A percentile compares a stretch with the other conserved stretches of the same genome.
These are phyloP conservation scores for Cladobotryum protrusum DNA, from an alignment of 2,329 filamentous ascomycete species.

Conservation along the genomic window DNA sequence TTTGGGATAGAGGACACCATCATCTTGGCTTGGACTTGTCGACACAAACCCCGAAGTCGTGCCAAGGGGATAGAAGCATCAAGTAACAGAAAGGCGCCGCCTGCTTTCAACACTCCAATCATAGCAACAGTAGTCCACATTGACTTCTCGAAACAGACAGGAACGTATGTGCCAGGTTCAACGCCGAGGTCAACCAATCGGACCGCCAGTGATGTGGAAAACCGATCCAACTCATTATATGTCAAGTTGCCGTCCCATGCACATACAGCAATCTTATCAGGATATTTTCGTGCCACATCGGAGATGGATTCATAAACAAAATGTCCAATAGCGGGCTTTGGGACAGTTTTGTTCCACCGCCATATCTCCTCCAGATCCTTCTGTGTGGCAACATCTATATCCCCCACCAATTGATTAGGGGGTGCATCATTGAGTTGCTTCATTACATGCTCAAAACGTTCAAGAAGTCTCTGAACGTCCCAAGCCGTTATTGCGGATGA, in stretches of 20 bases:
- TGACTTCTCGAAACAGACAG: slow-evolving; percentile 3
- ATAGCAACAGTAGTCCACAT: slow-evolving; percentile 17
- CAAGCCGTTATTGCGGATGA: no score
- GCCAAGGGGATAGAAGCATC: neutral
- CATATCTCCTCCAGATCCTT: no score
- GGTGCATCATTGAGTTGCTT: neutral
- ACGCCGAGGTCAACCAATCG: slow-evolving; percentile 13
- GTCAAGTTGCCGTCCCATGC: slow-evolving; percentile 15
- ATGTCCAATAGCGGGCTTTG: no score
- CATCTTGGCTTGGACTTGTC: neutral
- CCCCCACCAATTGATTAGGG: neutral
- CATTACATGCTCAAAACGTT: no score
- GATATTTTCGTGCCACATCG: slow-evolving; percentile 9
- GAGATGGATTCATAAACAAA: slow-evolving; percentile 15
- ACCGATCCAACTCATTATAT: slow-evolving; percentile 18
- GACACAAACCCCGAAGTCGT: no score
- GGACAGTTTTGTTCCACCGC: no score
- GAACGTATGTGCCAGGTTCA: slow-evolving; percentile 14
- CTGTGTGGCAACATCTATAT: no score
- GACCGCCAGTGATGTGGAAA: slow-evolving; percentile 7
- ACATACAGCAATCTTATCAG: slow-evolving; percentile 14
- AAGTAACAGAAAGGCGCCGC: neutral
- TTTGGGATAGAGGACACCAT: neutral
- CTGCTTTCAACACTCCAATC: slow-evolving; percentile 18
- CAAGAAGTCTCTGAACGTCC: no score